Percentiles rank a stretch among this genome's conserved stretches.
phyloP scores from a whole-genome alignment of 2,329 filamentous ascomycete genomes.

The Aspergillus clavatus region DNA sequence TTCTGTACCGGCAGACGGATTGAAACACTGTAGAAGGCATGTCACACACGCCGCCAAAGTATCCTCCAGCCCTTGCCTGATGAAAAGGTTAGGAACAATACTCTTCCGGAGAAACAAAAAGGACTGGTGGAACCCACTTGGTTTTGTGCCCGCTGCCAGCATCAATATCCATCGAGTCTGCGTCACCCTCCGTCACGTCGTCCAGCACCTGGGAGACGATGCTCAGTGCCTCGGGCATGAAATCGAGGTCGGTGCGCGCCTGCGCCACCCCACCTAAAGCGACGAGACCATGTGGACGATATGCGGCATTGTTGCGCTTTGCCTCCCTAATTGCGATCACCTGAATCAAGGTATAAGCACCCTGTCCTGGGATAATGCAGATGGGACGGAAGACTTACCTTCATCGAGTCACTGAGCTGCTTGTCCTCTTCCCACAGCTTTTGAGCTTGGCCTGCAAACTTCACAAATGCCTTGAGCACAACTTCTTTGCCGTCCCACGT shows the following conservation, averaged over 20 bases:
- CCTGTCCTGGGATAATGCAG: constrained; percentile 3
- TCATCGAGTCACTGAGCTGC: constrained; percentile 62
- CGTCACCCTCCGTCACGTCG: constrained; percentile 47
- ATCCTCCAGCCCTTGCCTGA: constrained; percentile 26
- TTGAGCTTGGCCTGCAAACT: constrained; percentile 65
- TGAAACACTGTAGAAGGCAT: constrained; percentile 37
- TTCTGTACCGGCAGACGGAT: constrained; percentile 22
- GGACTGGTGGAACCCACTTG: constrained; percentile 16
- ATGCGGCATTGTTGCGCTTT: constrained; percentile 82
- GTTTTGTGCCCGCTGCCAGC: constrained; percentile 41
- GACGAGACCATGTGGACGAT: constrained; percentile 69
- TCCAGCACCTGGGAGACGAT: constrained; percentile 62
- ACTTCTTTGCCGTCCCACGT: constrained; percentile 90
- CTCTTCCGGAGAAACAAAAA: no score
- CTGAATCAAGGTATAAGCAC: constrained; percentile 38
- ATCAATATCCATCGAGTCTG: constrained; percentile 67
- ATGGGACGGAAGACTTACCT: constrained; percentile 46
- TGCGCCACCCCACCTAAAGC: constrained; percentile 69
- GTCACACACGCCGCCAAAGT: constrained; percentile 37
- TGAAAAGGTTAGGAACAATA: background rate
- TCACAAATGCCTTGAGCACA: constrained; percentile 72
- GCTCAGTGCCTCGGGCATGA: constrained; percentile 62
- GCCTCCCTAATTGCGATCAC: constrained; percentile 73
- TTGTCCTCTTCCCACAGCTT: constrained; percentile 53
- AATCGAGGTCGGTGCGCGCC: constrained; percentile 62